phyloP scores from a whole-genome alignment of 1,284 basidiomycete species.

The Tremellales sp. region DNA sequence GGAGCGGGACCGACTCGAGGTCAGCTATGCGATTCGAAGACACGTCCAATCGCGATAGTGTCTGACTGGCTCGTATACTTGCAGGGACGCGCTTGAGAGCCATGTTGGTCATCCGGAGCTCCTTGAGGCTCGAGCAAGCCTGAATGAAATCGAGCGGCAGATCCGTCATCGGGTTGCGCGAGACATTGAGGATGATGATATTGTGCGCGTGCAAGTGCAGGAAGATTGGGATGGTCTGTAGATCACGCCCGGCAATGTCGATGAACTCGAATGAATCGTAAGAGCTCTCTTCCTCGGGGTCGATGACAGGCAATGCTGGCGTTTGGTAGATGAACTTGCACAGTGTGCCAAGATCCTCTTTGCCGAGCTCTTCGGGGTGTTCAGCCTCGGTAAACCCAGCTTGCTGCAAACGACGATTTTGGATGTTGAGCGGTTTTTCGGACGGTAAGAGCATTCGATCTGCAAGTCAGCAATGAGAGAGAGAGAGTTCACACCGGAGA shows the following conservation, averaged over 20 bases:
- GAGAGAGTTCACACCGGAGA: neutral
- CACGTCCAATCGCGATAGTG: conserved; percentile 79
- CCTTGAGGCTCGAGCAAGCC: conserved; percentile 75
- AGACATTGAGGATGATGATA: conserved; percentile 83
- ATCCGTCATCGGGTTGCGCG: conserved; percentile 93
- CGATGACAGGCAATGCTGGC: conserved; percentile 55
- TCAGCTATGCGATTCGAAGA: conserved; percentile 91
- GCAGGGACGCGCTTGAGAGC: conserved; percentile 90
- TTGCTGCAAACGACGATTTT: conserved; percentile 78
- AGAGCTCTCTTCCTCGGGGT: conserved; percentile 63
- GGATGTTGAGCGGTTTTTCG: conserved; percentile 81
- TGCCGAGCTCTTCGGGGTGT: conserved; percentile 71
- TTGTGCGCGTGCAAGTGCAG: conserved; percentile 82
- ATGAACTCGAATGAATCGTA: conserved; percentile 76
- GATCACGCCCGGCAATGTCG: conserved; percentile 75
- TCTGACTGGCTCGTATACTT: conserved; percentile 69
- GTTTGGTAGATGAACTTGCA: conserved; percentile 73
- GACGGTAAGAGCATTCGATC: conserved; percentile 75
- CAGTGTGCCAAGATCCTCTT: conserved; percentile 78
- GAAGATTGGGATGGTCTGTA: conserved; percentile 86
- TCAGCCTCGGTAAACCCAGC: conserved; percentile 87
- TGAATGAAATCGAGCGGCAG: conserved; percentile 96
- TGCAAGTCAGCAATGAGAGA: conserved; percentile 41
- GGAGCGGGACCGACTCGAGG: conserved; percentile 78
- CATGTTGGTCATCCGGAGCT: conserved; percentile 87